Base-by-base conservation (phyloP, 2,329 filamentous ascomycete genomes). In the Apiospora marii region DNA sequence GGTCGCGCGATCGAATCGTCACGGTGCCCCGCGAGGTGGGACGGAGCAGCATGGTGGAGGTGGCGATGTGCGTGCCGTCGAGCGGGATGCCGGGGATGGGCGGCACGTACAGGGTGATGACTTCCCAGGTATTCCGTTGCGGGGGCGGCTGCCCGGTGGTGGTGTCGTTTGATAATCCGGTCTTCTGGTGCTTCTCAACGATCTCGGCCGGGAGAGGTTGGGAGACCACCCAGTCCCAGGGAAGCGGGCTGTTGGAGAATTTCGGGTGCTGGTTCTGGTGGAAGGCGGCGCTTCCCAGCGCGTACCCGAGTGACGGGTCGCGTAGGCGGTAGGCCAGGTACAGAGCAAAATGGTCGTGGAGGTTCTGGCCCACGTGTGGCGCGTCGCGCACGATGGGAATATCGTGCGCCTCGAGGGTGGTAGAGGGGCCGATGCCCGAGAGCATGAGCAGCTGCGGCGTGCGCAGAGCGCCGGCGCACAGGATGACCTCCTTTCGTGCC, bases 371-470 rank as follows among this genome's bases (percentile, higher is more conserved):
- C 1, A 80, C 78, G 41, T 79, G 74, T 0, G 76, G 75, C 3
- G 79, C 67, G 27, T 81, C 75, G 16, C 80, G 75, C 27, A 80
- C 76, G 48, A 80, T 77, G 2, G 77, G 75, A 30, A 84, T 81
- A 12, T 77, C 77, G 14, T 81, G 76, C 68, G 81, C 80, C 7
- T 77, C 46, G 2, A 82, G 73, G 10, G 77, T 71, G 0, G 76
- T 73, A 1, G 67, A 68, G 70, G 79, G 76, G n/a, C 82, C 82
- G 41, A 83, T 76, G 0, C 81, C 81, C 4, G 81, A 83, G 13
- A 80, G 76, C 77, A 82, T 77, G 6, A 83, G 76, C 3, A 83
- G 13, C 67, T 83, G 78, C 0, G 82, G 81, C 1, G 80, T 81
- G 12, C 76, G 74, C 71, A 80, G 79, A 13, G 78, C 73, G 10